Conservation (phyloP, 306 rosid genomes). For the Vicia faba region DNA sequence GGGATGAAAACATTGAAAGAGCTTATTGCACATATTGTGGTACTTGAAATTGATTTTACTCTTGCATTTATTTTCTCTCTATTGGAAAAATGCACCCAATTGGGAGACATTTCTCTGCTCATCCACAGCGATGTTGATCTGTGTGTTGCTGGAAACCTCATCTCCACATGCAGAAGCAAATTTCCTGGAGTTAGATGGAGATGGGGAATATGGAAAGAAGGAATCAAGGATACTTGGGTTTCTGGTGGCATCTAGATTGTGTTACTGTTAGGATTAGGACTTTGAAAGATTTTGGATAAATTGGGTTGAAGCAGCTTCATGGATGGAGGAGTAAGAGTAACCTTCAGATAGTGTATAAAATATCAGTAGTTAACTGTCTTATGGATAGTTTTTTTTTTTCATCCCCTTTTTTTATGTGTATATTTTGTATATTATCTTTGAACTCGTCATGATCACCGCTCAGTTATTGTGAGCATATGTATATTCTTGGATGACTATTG, state of each 20-base stretch:
- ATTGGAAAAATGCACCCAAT: slow-evolving; percentile 44
- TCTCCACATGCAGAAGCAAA: slow-evolving; percentile 44
- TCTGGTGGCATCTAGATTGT: slow-evolving; percentile 43
- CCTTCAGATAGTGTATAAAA: slow-evolving; percentile 16
- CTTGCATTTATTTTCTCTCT: slow-evolving; percentile 46
- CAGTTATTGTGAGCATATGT: slow-evolving; percentile 27
- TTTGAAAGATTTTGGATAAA: background rate
- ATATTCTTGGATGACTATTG: slow-evolving; percentile 2
- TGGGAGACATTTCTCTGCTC: slow-evolving; percentile 48
- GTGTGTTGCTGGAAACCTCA: slow-evolving; percentile 40
- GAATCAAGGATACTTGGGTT: slow-evolving; percentile 51
- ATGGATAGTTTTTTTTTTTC: background rate
- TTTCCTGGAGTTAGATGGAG: slow-evolving; percentile 56
- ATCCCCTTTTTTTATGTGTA: background rate
- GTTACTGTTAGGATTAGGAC: background rate
- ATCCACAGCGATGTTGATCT: slow-evolving; percentile 46
- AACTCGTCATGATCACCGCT: background rate
- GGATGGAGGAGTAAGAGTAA: slow-evolving; percentile 3
- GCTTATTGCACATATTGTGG: slow-evolving; percentile 45
- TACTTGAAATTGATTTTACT: slow-evolving; percentile 38
- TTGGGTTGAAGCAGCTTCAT: slow-evolving; percentile 23
- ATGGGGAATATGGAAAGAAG: slow-evolving; percentile 71
- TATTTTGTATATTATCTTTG: slow-evolving; percentile 27
- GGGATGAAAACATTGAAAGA: slow-evolving; percentile 55
- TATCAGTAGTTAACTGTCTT: background rate